Base-by-base conservation (phyloP, 306 rosid genomes). In the Lithocarpus polystachyus region DNA sequence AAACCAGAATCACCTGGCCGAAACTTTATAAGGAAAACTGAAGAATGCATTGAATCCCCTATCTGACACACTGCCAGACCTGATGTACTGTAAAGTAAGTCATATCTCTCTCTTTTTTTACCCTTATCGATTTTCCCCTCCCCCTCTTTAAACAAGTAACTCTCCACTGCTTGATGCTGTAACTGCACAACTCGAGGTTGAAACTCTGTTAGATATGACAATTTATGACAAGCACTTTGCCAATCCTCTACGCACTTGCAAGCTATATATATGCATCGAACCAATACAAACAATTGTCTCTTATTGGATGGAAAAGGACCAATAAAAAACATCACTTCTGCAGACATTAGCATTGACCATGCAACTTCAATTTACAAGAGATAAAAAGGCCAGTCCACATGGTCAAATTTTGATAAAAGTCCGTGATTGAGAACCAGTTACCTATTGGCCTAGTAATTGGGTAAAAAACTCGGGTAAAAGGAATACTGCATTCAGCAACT, bases 21-120 rank as follows among this genome's bases (percentile, higher is more conserved):
- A 55, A 33, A 35, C 40, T 35, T 23, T 15, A 1, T 45, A 23
- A 29, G 6, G 3, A 23, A 53, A 67, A 20, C 28, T 57, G 14
- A 57, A 57, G 29, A 9, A 22, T 7, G 10, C 23, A 45, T 45
- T 45, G 52, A 45, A 45, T 45, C 13, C 7, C 61, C 73, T 48
- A 37, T 20, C 62, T 65, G 64, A 68, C 56, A 54, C 75, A 68
- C 80, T 77, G 74, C 74, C 80, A 76, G 67, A 67, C 17, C 80
- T 68, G 75, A 20, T 67, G 80, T 67, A 33, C 74, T 17, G n/a
- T 3, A 64, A 64, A n/a, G 73, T 45, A 48, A 10, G 19, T 31
- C 28, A 12, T 45, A 11, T 45, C 15, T 48, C 45, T 45, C 4
- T 40, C 9, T 69, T 6, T 55, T 31, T 29, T 6, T 1, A 23